Evolutionary conservation across 1,284 basidiomycete species (phyloP).

Genomic region (Irpex sp.): DNA sequence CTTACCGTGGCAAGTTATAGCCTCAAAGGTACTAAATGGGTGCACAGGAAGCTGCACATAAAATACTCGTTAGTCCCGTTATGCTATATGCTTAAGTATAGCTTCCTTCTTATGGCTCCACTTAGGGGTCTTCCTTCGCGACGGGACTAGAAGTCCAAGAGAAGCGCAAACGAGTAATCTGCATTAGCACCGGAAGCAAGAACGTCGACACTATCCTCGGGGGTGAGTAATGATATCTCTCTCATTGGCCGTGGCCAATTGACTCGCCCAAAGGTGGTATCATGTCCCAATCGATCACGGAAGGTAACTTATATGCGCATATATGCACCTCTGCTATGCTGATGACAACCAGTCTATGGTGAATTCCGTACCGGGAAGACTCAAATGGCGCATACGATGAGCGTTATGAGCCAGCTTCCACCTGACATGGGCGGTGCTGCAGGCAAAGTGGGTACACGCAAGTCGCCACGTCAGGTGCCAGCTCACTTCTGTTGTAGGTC

Average conservation of each 20-base stretch:
- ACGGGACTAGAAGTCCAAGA: slow-evolving; percentile 88
- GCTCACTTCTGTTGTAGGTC: slow-evolving; percentile 46
- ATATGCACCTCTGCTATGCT: neutral
- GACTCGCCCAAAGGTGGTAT: slow-evolving; percentile 62
- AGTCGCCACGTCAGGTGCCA: neutral
- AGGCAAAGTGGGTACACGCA: slow-evolving; percentile 60
- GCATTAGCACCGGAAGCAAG: slow-evolving; percentile 89
- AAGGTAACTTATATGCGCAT: slow-evolving; percentile 48
- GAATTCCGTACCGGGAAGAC: slow-evolving; percentile 88
- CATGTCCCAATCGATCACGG: slow-evolving; percentile 88
- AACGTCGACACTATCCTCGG: slow-evolving; percentile 85
- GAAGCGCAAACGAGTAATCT: slow-evolving; percentile 74
- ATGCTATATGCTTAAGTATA: slow-evolving; percentile 8
- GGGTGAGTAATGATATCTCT: slow-evolving; percentile 40
- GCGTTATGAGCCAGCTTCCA: slow-evolving; percentile 85
- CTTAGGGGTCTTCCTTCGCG: slow-evolving; percentile 81
- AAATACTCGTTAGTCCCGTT: slow-evolving; percentile 59
- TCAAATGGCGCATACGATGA: slow-evolving; percentile 90
- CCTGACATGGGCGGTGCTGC: slow-evolving; percentile 86
- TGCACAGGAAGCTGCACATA: slow-evolving; percentile 80
- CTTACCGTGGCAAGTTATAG: neutral
- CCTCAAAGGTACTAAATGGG: neutral
- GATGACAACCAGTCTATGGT: slow-evolving; percentile 56
- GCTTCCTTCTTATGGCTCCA: neutral
- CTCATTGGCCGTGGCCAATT: neutral